phyloP scores from a whole-genome alignment of 1,284 basidiomycete species.

The Sphagnurus paluster region DNA sequence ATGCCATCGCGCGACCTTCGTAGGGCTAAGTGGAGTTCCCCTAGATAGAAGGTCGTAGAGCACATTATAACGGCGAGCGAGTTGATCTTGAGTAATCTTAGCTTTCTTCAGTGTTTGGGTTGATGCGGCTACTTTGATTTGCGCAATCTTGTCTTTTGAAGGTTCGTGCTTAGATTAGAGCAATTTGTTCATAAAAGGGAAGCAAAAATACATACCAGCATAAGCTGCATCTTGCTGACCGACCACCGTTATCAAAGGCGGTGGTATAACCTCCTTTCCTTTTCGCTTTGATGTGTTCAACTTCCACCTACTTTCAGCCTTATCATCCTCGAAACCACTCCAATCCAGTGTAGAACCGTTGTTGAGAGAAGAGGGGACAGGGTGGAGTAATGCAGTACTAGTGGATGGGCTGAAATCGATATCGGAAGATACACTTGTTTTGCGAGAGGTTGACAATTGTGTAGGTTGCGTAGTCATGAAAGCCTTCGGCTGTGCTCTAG shows the following conservation, averaged over 20 bases:
- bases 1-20: slow-evolving; percentile 60
- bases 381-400: slow-evolving; percentile 33
- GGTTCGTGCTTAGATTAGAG: too few species aligned
- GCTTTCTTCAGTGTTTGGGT: slow-evolving; percentile 61
- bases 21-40: slow-evolving; percentile 41
- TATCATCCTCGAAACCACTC: slow-evolving; percentile 60
- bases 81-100: slow-evolving; percentile 63
- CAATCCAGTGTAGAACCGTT: slow-evolving; percentile 72
- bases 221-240: slow-evolving; percentile 52
- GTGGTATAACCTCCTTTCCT: slow-evolving; percentile 50
- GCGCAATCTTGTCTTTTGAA: slow-evolving; percentile 53
- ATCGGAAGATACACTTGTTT: slow-evolving; percentile 39
- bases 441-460: slow-evolving; percentile 28
- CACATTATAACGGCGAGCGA: slow-evolving; percentile 61
- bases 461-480: slow-evolving; percentile 30
- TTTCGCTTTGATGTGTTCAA: slow-evolving; percentile 59
- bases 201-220: slow-evolving; percentile 37
- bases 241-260: slow-evolving; percentile 42
- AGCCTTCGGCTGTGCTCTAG: slow-evolving; percentile 29
- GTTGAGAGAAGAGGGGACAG: slow-evolving; percentile 62
- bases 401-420: slow-evolving; percentile 75
- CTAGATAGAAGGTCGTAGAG: slow-evolving; percentile 41
- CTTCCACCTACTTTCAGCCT: slow-evolving; percentile 58
- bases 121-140: slow-evolving; percentile 50
- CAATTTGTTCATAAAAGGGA: too few species aligned